phyloP scores from a whole-genome alignment of 2,329 filamentous ascomycete species.

The Phoma sp. region DNA sequence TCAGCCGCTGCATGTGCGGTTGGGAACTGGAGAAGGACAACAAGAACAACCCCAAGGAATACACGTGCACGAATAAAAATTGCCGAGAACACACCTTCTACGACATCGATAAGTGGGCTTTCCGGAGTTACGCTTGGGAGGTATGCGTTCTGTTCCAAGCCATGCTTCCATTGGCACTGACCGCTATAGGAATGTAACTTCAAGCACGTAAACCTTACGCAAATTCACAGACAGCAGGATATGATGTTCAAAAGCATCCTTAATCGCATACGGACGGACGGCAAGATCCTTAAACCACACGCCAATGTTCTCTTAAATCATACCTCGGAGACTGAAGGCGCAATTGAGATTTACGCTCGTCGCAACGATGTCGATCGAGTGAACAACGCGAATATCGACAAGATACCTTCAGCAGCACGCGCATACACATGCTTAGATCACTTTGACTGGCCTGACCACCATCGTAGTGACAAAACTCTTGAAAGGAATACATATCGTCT shows the following conservation, averaged over 20 bases:
- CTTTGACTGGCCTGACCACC: constrained; percentile 50
- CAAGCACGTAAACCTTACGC: constrained; percentile 59
- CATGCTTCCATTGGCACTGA: constrained; percentile 6
- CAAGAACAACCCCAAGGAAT: constrained; percentile 11
- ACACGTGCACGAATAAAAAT: constrained; percentile 27
- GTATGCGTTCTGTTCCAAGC: constrained; percentile 14
- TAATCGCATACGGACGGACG: constrained; percentile 59
- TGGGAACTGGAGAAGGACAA: constrained; percentile 33
- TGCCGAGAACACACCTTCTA: constrained; percentile 48
- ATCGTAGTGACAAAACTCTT: constrained; percentile 28
- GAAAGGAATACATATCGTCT: constrained; percentile 16
- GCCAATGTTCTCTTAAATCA: constrained; percentile 49
- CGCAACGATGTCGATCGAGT: constrained; percentile 43
- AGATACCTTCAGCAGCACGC: constrained; percentile 32
- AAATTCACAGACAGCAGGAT: constrained; percentile 67
- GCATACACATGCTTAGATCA: constrained; percentile 50
- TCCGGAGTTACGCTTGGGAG: constrained; percentile 63
- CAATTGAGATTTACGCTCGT: constrained; percentile 57
- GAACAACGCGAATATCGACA: constrained; percentile 45
- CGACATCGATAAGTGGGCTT: constrained; percentile 67
- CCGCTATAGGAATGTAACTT: constrained; percentile 57
- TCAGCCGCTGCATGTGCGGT: constrained; percentile 62
- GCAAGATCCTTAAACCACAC: constrained; percentile 49
- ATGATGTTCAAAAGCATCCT: constrained; percentile 62
- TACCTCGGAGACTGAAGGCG: constrained; percentile 51